Evolutionary conservation across 495 filamentous ascomycete species (phyloP).

Genomic region (Melanomma pulvis-pyrius): DNA sequence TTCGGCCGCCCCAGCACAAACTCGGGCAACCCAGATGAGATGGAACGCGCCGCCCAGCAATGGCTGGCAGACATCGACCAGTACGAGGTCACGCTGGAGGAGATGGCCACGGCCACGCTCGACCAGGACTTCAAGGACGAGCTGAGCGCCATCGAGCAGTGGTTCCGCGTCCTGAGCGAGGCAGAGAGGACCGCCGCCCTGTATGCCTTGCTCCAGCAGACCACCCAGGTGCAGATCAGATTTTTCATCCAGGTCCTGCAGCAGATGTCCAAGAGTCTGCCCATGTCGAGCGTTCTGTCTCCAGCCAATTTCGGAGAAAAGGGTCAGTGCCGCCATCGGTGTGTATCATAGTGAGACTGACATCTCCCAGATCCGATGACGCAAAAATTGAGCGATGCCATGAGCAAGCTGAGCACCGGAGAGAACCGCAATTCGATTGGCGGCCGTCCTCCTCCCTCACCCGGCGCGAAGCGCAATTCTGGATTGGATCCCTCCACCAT

Average conservation of each 20-base stretch:
- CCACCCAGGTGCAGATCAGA: constrained; percentile 96
- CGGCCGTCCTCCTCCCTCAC: constrained; percentile 74
- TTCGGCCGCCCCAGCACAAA: constrained; percentile 71
- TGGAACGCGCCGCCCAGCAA: constrained; percentile 93
- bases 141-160: constrained; percentile 97
- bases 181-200: constrained; percentile 93
- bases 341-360: constrained; percentile 27
- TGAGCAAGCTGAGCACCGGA: constrained; percentile 88
- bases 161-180: constrained; percentile 97
- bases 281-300: constrained; percentile 94
- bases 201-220: constrained; percentile 95
- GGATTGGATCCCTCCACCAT: constrained; percentile 91
- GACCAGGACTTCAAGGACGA: constrained; percentile 99
- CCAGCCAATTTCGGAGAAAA: constrained; percentile 95
- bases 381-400: constrained; percentile 93
- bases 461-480: constrained; percentile 83
- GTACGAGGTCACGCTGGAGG: constrained; percentile 94
- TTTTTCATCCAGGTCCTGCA: constrained; percentile 99
- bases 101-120: constrained; percentile 96
- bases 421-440: constrained; percentile 76
- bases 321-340: constrained; percentile 56
- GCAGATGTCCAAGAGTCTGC: constrained; percentile 97
- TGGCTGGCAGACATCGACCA: constrained; percentile 99
- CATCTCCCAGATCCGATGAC: constrained; percentile 83
- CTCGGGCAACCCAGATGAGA: constrained; percentile 74